Evolutionary conservation across 2,329 filamentous ascomycete genomes (phyloP), one percentile per base, ranked within the genome.

Genomic region (Hymenoscyphus fructigenus): DNA sequence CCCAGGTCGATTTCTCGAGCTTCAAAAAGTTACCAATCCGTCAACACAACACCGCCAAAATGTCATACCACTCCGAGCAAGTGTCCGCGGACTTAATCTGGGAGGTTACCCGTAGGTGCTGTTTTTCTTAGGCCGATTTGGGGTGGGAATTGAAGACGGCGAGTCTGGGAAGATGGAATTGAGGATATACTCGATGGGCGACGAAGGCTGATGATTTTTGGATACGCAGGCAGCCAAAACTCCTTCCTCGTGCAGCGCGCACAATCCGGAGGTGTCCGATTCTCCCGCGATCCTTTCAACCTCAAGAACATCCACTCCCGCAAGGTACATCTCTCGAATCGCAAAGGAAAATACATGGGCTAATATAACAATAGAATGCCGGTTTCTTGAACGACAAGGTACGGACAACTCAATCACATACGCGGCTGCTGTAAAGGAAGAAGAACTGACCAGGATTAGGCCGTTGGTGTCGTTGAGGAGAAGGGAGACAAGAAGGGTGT

Each of bases 381-480:
- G 95, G 95, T 77, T 96, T 93, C 82, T 88, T 92, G 81, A 97
- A 96, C 85, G 87, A 89, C 80, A 95, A 97, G 91, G 92, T 95
- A 90, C 70, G 77, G 61, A 75, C 70, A 10, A 53, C 12, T 28
- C 36, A 10, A 55, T 28, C 47, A 44, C 9, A 28, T 10, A 65
- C 26, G 32, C 2, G 28, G 20, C 17, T 3, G 12, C 34, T 26
- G 10, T 4, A 34, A 29, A 20, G 17, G 17, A 57, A 32, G 23
- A 15, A 60, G 65, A 68, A 64, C 70, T 75, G 66, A 74, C 68
- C 10, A 61, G 66, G 62, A 36, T 60, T 61, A 73, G 92, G 93
- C 95, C 75, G 83, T 98, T 77, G 92, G 93, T 78, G 83, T 99
- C 77, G 81, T 87, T 76, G 78, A 88, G 75, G 85, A 81, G 71